Evolutionary conservation across 495 filamentous ascomycete genomes (phyloP), one percentile per base, ranked within the genome.

Genomic region (Neurospora tetrasperma): DNA sequence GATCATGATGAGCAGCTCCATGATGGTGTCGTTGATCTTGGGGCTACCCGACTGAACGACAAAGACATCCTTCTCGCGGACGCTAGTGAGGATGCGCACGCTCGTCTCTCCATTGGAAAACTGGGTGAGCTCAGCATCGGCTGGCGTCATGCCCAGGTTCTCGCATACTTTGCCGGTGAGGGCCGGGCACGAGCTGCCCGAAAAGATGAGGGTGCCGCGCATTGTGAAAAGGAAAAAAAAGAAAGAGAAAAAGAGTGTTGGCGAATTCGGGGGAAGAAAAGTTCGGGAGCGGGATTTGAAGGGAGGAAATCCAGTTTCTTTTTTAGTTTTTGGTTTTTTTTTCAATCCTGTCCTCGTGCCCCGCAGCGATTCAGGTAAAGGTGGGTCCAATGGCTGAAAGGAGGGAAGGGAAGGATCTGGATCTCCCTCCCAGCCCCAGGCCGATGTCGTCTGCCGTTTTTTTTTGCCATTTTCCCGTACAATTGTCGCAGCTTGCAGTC

Each of bases 1-100:
- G 77, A 98, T 97, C 91, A 99, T 94, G 82, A 99, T 98, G 78
- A 98, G 89, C 73, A 99, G 87, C 86, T 99, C 96, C 92, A 99
- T 97, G 78, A 99, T 92, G 75, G 92, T 95, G 83, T 99, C 96
- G 83, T 99, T 99, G 87, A 97, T 96, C 88, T 92, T 94, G 77
- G 88, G 86, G 82, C 96, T 98, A 71, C 96, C 96, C 76, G 95
- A 98, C 87, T 99, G 96, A 20, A 99, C 92, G 79, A 99, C 94
- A 83, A 98, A 99, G 72, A 99, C 94, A 88, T 99, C 94, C 80
- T 99, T 96, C 78, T 99, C 95, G 71, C 96, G 91, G 70, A 99
- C 93, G 70, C 95, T 98, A 54, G 92, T 93, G 80, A 93, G 86
- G 78, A 99, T 94, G 81, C 93, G 91, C 77, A 99, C 96, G 75